phyloP scores from a whole-genome alignment of 2,329 filamentous ascomycete species.

The Cercospora sp. region DNA sequence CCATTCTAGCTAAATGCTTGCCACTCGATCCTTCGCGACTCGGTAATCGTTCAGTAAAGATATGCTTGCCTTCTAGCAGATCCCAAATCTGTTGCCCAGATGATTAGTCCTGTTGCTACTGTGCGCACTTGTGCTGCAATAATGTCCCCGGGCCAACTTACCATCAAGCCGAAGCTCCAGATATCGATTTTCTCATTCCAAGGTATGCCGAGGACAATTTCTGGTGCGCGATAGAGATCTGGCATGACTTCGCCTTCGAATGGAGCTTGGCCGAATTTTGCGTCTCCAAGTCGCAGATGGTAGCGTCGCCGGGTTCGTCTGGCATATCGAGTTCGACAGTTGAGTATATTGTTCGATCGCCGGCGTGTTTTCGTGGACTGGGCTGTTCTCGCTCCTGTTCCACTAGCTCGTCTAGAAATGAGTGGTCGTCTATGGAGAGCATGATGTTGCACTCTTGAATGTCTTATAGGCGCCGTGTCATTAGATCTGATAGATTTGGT shows the following conservation, averaged over 20 bases:
- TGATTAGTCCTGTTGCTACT: neutral
- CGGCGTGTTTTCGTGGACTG: neutral
- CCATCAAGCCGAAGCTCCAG: constrained; percentile 33
- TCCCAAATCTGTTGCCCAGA: neutral
- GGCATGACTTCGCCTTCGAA: constrained; percentile 31
- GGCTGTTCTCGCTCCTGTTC: neutral
- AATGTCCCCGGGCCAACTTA: neutral
- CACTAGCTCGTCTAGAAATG: neutral
- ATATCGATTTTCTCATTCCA: constrained; percentile 35
- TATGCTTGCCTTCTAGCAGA: constrained; percentile 1
- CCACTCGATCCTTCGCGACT: neutral
- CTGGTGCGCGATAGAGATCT: constrained; percentile 34
- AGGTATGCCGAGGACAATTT: constrained; percentile 33
- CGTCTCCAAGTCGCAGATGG: constrained; percentile 5
- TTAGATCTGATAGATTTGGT: neutral
- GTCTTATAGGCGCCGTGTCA: neutral
- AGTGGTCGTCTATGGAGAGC: constrained; percentile 6
- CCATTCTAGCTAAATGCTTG: constrained; percentile 16
- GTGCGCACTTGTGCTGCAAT: neutral
- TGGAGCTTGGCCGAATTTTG: neutral
- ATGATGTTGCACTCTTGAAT: constrained; percentile 11
- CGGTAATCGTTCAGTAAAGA: neutral
- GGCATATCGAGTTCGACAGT: neutral
- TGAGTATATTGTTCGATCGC: neutral
- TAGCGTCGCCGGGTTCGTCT: neutral